Conservation (phyloP, 2,329 filamentous ascomycete species). For the Colletotrichum abscissum region DNA sequence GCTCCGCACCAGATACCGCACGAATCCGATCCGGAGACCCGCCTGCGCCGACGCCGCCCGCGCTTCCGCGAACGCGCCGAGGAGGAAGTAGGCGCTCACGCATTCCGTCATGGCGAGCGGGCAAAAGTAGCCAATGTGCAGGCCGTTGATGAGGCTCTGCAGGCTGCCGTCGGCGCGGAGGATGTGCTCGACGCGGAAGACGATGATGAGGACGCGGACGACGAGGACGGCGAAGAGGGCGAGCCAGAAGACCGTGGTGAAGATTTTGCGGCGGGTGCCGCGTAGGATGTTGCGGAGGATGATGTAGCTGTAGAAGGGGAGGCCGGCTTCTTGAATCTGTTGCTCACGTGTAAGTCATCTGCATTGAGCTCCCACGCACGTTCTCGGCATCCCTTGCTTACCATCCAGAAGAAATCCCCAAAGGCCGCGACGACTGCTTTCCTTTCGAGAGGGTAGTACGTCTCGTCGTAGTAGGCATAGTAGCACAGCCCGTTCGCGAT, state of each 20-base stretch:
- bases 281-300: too few relatives aligned
- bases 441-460: neutral
- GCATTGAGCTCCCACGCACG: too few relatives aligned
- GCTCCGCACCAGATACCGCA: neutral
- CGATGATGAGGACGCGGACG: constrained; percentile 40
- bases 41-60: neutral
- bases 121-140: constrained; percentile 55
- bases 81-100: constrained; percentile 50
- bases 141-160: constrained; percentile 46
- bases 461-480: neutral
- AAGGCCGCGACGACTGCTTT: neutral
- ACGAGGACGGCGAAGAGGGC: too few relatives aligned
- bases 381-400: too few relatives aligned
- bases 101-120: constrained; percentile 52
- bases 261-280: too few relatives aligned
- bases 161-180: constrained; percentile 38
- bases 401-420: too few relatives aligned
- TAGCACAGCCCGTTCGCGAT: neutral
- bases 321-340: too few relatives aligned
- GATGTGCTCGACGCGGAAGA: constrained; percentile 44
- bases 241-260: too few relatives aligned
- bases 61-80: neutral
- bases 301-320: too few relatives aligned
- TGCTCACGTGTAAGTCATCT: too few relatives aligned
- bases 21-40: neutral